A percentile compares a stretch with the other conserved stretches of the same genome.
phyloP scores from a whole-genome alignment of 495 filamentous ascomycete genomes.

The Letharia columbiana region DNA sequence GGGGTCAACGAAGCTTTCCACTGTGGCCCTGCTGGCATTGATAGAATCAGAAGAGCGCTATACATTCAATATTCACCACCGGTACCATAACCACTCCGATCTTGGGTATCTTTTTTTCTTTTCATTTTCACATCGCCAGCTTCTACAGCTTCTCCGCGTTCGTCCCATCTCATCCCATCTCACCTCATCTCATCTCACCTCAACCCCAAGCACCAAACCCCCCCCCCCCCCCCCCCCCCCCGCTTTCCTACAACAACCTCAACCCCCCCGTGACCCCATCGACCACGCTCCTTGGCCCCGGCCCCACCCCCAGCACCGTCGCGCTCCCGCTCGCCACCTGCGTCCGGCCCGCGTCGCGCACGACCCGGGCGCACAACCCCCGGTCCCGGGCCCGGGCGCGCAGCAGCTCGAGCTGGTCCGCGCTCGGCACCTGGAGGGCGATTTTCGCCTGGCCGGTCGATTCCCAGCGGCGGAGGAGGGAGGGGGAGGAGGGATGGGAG shows the following conservation, averaged over 20 bases:
- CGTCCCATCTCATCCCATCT: background rate
- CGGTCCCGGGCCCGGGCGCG: slow-evolving; percentile 57
- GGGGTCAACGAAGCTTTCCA: background rate
- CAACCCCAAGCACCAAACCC: background rate
- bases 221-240: background rate
- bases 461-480: slow-evolving; percentile 81
- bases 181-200: no score
- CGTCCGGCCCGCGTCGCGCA: slow-evolving; percentile 91
- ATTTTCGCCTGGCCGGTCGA: slow-evolving; percentile 79
- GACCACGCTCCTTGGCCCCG: slow-evolving; percentile 79
- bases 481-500: slow-evolving; percentile 70
- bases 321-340: slow-evolving; percentile 90
- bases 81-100: background rate
- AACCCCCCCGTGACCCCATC: slow-evolving; percentile 79
- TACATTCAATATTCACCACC: background rate
- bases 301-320: slow-evolving; percentile 83
- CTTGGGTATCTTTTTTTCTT: background rate
- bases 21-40: background rate
- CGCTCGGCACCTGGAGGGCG: slow-evolving; percentile 70
- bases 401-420: slow-evolving; percentile 68
- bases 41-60: background rate
- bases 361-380: slow-evolving; percentile 78
- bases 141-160: background rate
- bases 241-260: slow-evolving; percentile 60
- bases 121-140: background rate